Evolutionary conservation across 495 filamentous ascomycete genomes (phyloP), one percentile per base, ranked within the genome.

Genomic region (Penicillium lividum): DNA sequence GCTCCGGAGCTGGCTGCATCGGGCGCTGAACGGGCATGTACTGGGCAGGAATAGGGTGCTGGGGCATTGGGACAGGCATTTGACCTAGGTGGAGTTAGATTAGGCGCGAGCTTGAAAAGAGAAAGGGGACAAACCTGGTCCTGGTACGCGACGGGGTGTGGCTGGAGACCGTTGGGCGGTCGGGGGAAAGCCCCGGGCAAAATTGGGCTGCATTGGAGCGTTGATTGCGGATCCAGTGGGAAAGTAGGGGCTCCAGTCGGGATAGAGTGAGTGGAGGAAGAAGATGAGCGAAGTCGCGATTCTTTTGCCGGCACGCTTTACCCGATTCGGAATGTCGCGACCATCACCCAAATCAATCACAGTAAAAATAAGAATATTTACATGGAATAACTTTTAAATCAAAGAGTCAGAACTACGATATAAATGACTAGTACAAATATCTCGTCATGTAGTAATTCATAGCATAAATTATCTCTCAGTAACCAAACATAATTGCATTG

Each of bases 161-260:
- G 76, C 77, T 68, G 77, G 77, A 59, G 75, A 77, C 46, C 76
- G 74, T 60, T 77, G 73, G 47, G 69, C 67, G 61, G 64, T 67
- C 59, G 71, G 72, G 58, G 76, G 72, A 54, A 72, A 77, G 51
- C 72, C 74, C 65, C 77, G 75, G 52, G 69, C 68, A 56, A 74
- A 80, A 69, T 71, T 73, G 40, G 74, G 73, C 57, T 77, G 75
- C 66, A 80, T 73, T 59, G 71, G 72, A 62, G 73, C 71, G 58
- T 76, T 74, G 73, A 77, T 80, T 65, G 59, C 60, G 47, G 57
- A 65, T 53, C 64, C 36, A 55, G 49, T 49, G 46, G 46, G 46
- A 47, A 57, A 47, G 49, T 54, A 59, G 57, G 57, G 51, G 52
- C 58, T 53, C 54, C 49, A 56, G 58, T 49, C 47, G 51, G 46